A percentile compares a stretch with the other conserved stretches of the same genome.
Conservation (phyloP, 257 asterid genomes). For the Solanum acaule region DNA sequence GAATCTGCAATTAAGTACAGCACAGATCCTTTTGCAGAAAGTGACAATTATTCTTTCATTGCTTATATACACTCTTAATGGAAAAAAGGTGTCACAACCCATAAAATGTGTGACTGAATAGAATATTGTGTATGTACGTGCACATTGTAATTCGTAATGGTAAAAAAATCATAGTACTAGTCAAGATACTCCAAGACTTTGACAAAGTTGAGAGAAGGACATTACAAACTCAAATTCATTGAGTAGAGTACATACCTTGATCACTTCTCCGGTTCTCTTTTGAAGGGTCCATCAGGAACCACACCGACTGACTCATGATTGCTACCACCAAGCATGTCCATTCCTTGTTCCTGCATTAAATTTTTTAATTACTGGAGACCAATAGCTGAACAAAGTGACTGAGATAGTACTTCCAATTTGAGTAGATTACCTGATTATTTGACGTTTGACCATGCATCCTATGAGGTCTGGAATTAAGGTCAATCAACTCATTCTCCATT, state of each 20-base stretch:
- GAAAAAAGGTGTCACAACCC: not conserved
- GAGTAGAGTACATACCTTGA: slow-evolving; percentile 16
- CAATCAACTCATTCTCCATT: slow-evolving; percentile 51
- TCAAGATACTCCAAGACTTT: not conserved
- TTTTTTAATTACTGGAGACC: not conserved
- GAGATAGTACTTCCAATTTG: not conserved
- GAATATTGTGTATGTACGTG: not conserved
- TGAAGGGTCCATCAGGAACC: slow-evolving; percentile 52
- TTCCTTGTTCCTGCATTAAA: slow-evolving; percentile 16
- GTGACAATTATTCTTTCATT: not conserved
- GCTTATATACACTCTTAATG: not conserved
- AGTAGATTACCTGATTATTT: slow-evolving; percentile 42
- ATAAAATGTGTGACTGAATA: not conserved
- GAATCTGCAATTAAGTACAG: not conserved
- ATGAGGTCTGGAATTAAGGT: slow-evolving; percentile 79
- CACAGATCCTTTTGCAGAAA: not conserved
- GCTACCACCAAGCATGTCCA: slow-evolving; percentile 21
- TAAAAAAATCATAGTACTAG: not conserved
- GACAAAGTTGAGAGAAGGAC: not conserved
- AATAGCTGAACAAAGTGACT: not conserved
- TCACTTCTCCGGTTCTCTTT: slow-evolving; percentile 56
- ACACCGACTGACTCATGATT: slow-evolving; percentile 48
- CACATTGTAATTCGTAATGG: not conserved
- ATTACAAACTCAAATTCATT: not conserved
- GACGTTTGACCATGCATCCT: slow-evolving; percentile 46